Base-by-base conservation (phyloP, 1,284 basidiomycete species). In the Trichosporon faecale region DNA sequence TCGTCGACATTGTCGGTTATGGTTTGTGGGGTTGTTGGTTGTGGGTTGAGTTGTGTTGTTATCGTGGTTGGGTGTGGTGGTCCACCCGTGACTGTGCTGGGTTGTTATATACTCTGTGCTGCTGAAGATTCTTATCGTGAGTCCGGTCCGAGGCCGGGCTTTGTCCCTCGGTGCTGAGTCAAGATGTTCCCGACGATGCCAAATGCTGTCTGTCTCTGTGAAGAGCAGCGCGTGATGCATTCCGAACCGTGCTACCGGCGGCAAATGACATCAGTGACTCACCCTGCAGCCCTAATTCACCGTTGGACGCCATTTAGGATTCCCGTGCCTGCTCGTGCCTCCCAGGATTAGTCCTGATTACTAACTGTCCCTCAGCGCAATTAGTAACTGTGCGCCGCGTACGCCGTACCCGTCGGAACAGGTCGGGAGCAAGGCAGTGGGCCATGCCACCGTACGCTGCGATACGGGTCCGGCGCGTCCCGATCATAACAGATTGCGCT, bases 1-100 rank as follows among this genome's bases (percentile, higher is more conserved):
- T 61, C 23, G 57, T 61, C 57, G 57, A 61, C 57, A 61, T 61
- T 61, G 57, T 61, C 57, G 57, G 27, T 52, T 52, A 21, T 31
- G 29, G 57, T n/a, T 61, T 29, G 29, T 61, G 40, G 40, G 16
- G 25, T 9, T 60, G 44, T 25, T 31, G n/a, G 55, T 57, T 33
- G 31, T 33, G 31, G 35, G 35, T 37, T 29, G 29, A 11, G 35
- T 60, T 29, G 31, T 29, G 27, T 3, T 60, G 29, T 31, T 12
- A 33, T 29, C 12, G 14, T 18, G 4, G 27, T 61, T 29, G 52
- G 25, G 12, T 4, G 23, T 18, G 46, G 18, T 49, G 46, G 6
- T 5, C 9, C 18, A n/a, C 16, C 46, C 46, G 46, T 33, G 9
- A n/a, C n/a, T n/a, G n/a, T n/a, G n/a, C n/a, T n/a, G n/a, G n/a